Evolutionary conservation across 1,284 basidiomycete species (phyloP).

Genomic region (Earliella scabrosa): DNA sequence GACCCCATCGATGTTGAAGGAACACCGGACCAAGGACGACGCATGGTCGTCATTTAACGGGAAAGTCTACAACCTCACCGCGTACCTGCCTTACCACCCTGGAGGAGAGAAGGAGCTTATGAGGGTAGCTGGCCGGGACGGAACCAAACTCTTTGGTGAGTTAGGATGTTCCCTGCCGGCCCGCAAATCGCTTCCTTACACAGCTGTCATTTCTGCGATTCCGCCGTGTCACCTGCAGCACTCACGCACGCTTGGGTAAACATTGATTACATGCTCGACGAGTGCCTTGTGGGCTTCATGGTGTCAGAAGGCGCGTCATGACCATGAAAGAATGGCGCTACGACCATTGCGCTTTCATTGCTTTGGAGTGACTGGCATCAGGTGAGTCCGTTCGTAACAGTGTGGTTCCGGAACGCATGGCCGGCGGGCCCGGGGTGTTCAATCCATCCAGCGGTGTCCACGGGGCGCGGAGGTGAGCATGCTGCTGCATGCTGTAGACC

Average conservation of each 20-base stretch:
- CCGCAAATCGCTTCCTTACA: constrained; percentile 26
- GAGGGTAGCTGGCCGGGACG: constrained; percentile 95
- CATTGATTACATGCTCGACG: constrained; percentile 91
- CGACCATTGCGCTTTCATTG: background rate
- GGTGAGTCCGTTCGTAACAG: background rate
- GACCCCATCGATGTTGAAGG: constrained; percentile 82
- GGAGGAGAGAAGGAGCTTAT: constrained; percentile 94
- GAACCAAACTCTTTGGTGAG: constrained; percentile 91
- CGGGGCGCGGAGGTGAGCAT: too few species aligned
- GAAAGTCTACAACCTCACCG: constrained; percentile 96
- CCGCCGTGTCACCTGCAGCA: constrained; percentile 22
- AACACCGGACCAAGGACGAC: constrained; percentile 85
- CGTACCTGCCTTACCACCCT: constrained; percentile 92
- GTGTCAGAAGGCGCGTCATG: constrained; percentile 51
- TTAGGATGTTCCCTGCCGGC: constrained; percentile 39
- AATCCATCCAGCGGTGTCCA: too few species aligned
- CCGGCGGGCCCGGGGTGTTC: too few species aligned
- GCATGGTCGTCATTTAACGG: constrained; percentile 95
- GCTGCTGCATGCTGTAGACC: too few species aligned
- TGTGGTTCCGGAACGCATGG: too few species aligned
- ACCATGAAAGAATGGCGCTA: background rate
- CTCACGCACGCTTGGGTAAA: constrained; percentile 88
- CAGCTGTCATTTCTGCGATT: background rate
- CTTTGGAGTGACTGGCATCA: background rate
- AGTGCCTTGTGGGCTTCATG: constrained; percentile 89